Conservation (phyloP, 129 eudicot species). For the Flaveria robusta region DNA sequence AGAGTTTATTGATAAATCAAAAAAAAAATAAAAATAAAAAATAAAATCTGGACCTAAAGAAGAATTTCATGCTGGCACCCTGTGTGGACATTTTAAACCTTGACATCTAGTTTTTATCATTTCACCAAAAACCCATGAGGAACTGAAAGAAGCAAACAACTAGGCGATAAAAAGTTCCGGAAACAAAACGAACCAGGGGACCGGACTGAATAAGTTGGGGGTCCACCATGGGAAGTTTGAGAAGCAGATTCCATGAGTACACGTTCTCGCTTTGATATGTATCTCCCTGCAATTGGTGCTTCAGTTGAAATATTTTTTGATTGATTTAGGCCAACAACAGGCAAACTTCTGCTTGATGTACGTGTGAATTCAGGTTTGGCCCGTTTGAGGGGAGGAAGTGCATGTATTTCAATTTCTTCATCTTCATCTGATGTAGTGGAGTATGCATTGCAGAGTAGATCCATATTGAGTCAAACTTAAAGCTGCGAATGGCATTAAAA, state of each 20-base stretch:
- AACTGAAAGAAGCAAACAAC: background rate
- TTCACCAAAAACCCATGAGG: conserved; percentile 12
- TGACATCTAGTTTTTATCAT: background rate
- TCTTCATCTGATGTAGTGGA: conserved; percentile 55
- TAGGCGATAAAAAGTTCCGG: background rate
- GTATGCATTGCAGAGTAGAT: conserved; percentile 63
- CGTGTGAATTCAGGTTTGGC: conserved; percentile 29
- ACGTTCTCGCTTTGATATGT: conserved; percentile 84
- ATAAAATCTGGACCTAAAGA: background rate
- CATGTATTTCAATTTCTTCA: conserved; percentile 43
- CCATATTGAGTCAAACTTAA: conserved; percentile 43
- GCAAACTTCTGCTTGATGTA: conserved; percentile 5
- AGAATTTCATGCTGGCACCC: background rate
- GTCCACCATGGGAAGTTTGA: conserved; percentile 21
- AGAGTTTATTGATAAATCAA: background rate
- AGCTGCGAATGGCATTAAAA: conserved; percentile 25
- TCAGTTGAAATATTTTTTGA: conserved; percentile 37
- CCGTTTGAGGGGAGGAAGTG: conserved; percentile 50
- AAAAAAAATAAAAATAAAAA: no score
- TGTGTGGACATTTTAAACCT: background rate
- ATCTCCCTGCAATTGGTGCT: conserved; percentile 69
- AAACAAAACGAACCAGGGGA: conserved; percentile 48
- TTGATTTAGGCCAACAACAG: conserved; percentile 18
- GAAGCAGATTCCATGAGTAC: conserved; percentile 49
- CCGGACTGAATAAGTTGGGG: conserved; percentile 37